phyloP scores from a whole-genome alignment of 495 filamentous ascomycete species.

The Hypoxylon perforatum region DNA sequence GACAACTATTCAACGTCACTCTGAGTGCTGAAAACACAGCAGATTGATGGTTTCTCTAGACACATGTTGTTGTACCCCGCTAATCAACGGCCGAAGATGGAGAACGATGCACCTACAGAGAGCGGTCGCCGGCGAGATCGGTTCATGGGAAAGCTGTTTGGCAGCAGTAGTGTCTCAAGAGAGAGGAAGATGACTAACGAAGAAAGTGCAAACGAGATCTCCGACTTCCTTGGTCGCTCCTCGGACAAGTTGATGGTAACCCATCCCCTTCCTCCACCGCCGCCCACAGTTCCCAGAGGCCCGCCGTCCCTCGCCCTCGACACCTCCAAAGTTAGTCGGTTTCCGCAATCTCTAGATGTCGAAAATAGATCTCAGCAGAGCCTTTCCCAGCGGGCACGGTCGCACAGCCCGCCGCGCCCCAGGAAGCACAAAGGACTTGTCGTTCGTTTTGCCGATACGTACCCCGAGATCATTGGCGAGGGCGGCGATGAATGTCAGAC shows the following conservation, averaged over 20 bases:
- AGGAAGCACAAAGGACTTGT: conserved; percentile 66
- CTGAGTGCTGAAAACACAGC: conserved; percentile 13
- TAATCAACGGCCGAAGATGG: conserved; percentile 50
- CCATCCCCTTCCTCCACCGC: conserved; percentile 48
- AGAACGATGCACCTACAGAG: conserved; percentile 53
- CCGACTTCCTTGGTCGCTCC: conserved; percentile 56
- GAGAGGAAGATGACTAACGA: conserved; percentile 55
- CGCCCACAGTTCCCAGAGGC: conserved; percentile 39
- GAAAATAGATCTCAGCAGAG: conserved; percentile 47
- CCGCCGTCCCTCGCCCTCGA: conserved; percentile 58
- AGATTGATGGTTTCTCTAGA: conserved; percentile 32
- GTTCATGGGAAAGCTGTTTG: conserved; percentile 63
- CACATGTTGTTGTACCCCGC: conserved; percentile 34
- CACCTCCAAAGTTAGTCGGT: conserved; percentile 57
- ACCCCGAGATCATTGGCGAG: conserved; percentile 83
- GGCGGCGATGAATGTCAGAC: conserved; percentile 84
- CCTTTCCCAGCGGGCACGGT: conserved; percentile 42
- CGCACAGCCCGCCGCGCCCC: conserved; percentile 47
- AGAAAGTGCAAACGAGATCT: conserved; percentile 51
- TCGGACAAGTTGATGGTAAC: conserved; percentile 54
- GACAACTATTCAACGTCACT: conserved; percentile 4
- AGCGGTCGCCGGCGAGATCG: conserved; percentile 56
- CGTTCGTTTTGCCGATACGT: conserved; percentile 75
- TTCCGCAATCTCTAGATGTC: conserved; percentile 54
- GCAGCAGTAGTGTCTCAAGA: conserved; percentile 34